Evolutionary conservation across 148 eudicot species (phyloP), one percentile per base, ranked within the genome.

Genomic region (Linanthus parryae): DNA sequence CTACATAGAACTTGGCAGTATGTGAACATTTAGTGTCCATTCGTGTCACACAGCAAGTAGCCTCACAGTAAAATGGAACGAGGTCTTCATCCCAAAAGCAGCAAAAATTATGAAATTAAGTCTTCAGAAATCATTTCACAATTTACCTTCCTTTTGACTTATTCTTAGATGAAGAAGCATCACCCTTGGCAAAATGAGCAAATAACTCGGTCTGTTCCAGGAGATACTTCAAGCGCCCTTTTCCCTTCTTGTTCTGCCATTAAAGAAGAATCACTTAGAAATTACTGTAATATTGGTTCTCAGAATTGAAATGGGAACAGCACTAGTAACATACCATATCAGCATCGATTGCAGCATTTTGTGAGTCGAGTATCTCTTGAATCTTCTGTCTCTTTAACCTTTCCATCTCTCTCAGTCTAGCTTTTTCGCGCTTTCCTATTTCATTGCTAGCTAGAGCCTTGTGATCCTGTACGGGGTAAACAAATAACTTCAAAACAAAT

Each of bases 111-210:
- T n/a, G n/a, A n/a, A n/a, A n/a, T n/a, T n/a, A n/a, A n/a, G n/a
- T n/a, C n/a, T n/a, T n/a, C n/a, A n/a, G n/a, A n/a, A n/a, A n/a
- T n/a, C n/a, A n/a, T n/a, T n/a, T n/a, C n/a, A n/a, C 27, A 19
- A 3, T 56, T 23, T 68, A 92, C 99, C 80, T 84, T 69, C 94
- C 99, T 68, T 84, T 91, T 1, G 31, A 47, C 80, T 84, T 82
- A 56, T 82, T 92, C 66, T 61, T 64, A 11, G 85, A 38, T 11
- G 75, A 48, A 51, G 98, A 75, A 21, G 71, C 88, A 28, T 77
- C 99, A 40, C 87, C 83, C 74, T 88, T 84, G 41, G 99, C 96
- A 73, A 92, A 92, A 75, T 92, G 98, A 30, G 98, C 85, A 82
- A 92, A 92, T 60, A 92, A 66, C 58, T 92, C 98, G 0, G 98